phyloP scores from a whole-genome alignment of 2,329 filamentous ascomycete genomes.

The Diaporthe caulivora region DNA sequence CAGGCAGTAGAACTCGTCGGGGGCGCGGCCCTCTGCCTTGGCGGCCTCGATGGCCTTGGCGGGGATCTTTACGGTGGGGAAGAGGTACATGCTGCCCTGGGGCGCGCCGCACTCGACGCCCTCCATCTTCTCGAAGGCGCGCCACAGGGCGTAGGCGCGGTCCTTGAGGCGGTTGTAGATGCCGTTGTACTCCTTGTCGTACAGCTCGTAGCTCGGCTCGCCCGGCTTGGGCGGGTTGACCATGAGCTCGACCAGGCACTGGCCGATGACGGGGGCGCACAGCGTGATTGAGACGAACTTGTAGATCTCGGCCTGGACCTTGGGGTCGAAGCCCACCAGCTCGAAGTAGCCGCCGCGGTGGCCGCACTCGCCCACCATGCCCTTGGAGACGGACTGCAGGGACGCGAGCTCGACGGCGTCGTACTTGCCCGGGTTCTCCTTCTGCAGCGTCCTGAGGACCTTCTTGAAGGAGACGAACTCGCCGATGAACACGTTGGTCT shows the following conservation, averaged over 20 bases:
- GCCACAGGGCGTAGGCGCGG: conserved; percentile 86
- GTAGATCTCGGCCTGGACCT: conserved; percentile 94
- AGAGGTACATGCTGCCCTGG: conserved; percentile 98
- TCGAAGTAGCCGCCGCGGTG: conserved; percentile 99
- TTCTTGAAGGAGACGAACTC: conserved; percentile 97
- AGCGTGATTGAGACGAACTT: conserved; percentile 98
- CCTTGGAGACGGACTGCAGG: conserved; percentile 94
- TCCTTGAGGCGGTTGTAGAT: conserved; percentile 84
- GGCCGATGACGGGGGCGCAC: conserved; percentile 93
- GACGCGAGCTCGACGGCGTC: conserved; percentile 90
- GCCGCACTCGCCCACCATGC: conserved; percentile 98
- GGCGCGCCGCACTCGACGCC: conserved; percentile 91
- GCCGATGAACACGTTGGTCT: conserved; percentile 97
- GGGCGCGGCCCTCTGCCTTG: conserved; percentile 75
- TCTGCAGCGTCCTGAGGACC: conserved; percentile 83
- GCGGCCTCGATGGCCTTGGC: conserved; percentile 83
- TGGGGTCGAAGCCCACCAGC: conserved; percentile 86
- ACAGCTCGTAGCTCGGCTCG: conserved; percentile 85
- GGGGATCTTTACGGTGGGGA: conserved; percentile 90
- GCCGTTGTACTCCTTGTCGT: conserved; percentile 84
- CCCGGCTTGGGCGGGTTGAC: conserved; percentile 91
- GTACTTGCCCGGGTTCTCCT: conserved; percentile 79
- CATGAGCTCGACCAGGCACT: conserved; percentile 98
- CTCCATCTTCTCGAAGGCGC: conserved; percentile 95
- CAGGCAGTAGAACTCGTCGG: conserved; percentile 97